phyloP scores from a whole-genome alignment of 352 stramenopile species.

The Pilasporangium apinafurcum region DNA sequence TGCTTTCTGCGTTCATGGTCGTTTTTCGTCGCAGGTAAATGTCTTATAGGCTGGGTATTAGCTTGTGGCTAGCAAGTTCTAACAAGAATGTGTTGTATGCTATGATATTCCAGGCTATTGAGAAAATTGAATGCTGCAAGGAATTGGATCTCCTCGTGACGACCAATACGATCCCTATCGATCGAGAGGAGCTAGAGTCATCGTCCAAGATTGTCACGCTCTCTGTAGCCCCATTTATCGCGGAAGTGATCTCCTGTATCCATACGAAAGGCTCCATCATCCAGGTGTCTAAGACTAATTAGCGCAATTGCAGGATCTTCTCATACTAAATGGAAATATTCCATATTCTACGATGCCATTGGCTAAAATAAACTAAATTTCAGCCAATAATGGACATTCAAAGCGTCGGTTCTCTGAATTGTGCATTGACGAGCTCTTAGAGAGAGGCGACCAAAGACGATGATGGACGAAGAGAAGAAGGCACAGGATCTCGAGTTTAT shows the following conservation, averaged over 20 bases:
- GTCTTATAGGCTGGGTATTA: slow-evolving; percentile 3
- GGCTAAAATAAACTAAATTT: neutral
- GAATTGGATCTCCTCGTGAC: slow-evolving; percentile 82
- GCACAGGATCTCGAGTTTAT: slow-evolving; percentile 76
- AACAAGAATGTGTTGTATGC: neutral
- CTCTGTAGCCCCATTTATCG: slow-evolving; percentile 82
- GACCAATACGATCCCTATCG: slow-evolving; percentile 77
- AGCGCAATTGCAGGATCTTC: slow-evolving; percentile 7
- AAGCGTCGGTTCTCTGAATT: too few relatives aligned
- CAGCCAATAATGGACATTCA: slow-evolving; percentile 6
- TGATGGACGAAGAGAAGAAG: slow-evolving; percentile 67
- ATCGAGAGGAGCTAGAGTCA: slow-evolving; percentile 18
- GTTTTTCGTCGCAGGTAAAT: slow-evolving; percentile 77
- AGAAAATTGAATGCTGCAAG: slow-evolving; percentile 55
- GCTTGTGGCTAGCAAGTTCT: neutral
- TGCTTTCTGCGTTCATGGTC: slow-evolving; percentile 78
- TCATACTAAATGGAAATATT: too few relatives aligned
- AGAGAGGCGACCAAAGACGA: slow-evolving; percentile 7
- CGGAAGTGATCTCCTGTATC: slow-evolving; percentile 86
- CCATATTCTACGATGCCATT: too few relatives aligned
- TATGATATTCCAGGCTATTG: slow-evolving; percentile 25
- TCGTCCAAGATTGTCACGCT: slow-evolving; percentile 79
- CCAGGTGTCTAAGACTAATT: slow-evolving; percentile 77
- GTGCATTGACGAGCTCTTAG: too few relatives aligned
- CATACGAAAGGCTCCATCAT: slow-evolving; percentile 85